phyloP scores from a whole-genome alignment of 1,139 yeast genomes.

The Meyerozyma carpophila region DNA sequence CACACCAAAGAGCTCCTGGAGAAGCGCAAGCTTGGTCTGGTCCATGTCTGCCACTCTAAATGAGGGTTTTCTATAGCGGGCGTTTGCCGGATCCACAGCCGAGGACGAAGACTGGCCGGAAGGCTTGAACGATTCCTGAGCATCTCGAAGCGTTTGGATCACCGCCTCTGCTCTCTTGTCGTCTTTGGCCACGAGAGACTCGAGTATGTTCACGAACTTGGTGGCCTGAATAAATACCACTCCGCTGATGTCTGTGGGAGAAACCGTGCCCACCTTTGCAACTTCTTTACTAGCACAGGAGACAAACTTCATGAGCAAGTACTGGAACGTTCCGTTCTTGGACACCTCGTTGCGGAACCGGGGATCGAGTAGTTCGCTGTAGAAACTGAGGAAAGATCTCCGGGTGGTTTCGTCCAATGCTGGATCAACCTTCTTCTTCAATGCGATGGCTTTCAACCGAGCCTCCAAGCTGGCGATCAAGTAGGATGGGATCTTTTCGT shows the following conservation, averaged over 20 bases:
- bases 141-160: constrained; percentile 38
- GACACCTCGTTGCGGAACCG: constrained; percentile 31
- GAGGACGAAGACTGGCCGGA: constrained; percentile 7
- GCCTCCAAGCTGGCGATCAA: constrained; percentile 43
- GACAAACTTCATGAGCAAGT: constrained; percentile 60
- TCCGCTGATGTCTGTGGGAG: constrained; percentile 35
- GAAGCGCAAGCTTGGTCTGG: constrained; percentile 26
- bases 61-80: constrained; percentile 37
- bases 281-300: constrained; percentile 62
- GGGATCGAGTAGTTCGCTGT: constrained; percentile 57
- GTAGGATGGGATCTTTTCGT: constrained; percentile 39
- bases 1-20: constrained; percentile 37
- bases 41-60: constrained; percentile 49
- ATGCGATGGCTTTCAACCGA: constrained; percentile 49
- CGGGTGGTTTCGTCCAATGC: constrained; percentile 33
- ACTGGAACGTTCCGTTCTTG: constrained; percentile 50
- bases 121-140: constrained; percentile 36
- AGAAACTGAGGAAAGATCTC: constrained; percentile 50
- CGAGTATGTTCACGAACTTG: constrained; percentile 51
- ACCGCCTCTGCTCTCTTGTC: constrained; percentile 24
- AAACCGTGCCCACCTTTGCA: constrained; percentile 41
- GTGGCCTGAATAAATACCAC: constrained; percentile 53
- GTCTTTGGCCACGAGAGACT: constrained; percentile 41
- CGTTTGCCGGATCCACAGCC: constrained; percentile 5
- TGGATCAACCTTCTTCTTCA: constrained; percentile 37